Percentiles rank a stretch among this genome's conserved stretches.
Evolutionary conservation across 306 rosid species (phyloP).

Genomic region (Crotalaria pallida): DNA sequence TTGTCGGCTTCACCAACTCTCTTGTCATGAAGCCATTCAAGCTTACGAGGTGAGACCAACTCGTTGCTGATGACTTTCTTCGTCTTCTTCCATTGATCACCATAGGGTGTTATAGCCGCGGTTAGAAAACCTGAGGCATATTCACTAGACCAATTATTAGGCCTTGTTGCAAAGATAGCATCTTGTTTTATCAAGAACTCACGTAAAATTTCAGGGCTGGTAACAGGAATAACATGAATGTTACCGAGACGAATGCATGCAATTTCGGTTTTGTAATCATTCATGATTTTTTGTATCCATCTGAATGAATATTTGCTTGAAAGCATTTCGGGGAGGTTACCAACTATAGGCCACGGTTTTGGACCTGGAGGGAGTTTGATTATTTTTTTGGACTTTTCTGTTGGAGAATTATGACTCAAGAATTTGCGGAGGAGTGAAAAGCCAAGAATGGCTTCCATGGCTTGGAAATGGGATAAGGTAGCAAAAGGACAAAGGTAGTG

Average conservation of each 20-base stretch:
- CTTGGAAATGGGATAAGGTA: no score
- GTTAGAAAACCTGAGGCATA: neutral
- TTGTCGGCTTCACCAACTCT: conserved; percentile 31
- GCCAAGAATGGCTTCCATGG: no score
- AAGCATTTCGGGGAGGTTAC: conserved; percentile 22
- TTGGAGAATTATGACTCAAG: no score
- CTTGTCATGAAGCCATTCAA: conserved; percentile 12
- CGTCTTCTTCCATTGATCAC: conserved; percentile 26
- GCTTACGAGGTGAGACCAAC: neutral
- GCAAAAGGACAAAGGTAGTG: no score
- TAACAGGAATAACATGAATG: conserved; percentile 23
- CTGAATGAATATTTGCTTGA: neutral
- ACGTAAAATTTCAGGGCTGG: conserved; percentile 11
- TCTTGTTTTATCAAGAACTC: conserved; percentile 34
- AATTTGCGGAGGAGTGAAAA: neutral
- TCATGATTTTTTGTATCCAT: conserved; percentile 31
- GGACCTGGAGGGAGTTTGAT: conserved; percentile 21
- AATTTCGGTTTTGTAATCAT: conserved; percentile 21
- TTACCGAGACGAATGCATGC: conserved; percentile 33
- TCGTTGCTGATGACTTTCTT: conserved; percentile 5
- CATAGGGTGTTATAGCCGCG: neutral
- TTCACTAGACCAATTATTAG: conserved; percentile 10
- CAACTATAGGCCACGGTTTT: conserved; percentile 22
- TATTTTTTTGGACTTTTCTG: neutral
- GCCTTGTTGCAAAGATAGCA: conserved; percentile 24